These are phyloP conservation scores for Fusarium setosum DNA, from an alignment of 2,329 filamentous ascomycete species.

Conservation along the genomic window DNA sequence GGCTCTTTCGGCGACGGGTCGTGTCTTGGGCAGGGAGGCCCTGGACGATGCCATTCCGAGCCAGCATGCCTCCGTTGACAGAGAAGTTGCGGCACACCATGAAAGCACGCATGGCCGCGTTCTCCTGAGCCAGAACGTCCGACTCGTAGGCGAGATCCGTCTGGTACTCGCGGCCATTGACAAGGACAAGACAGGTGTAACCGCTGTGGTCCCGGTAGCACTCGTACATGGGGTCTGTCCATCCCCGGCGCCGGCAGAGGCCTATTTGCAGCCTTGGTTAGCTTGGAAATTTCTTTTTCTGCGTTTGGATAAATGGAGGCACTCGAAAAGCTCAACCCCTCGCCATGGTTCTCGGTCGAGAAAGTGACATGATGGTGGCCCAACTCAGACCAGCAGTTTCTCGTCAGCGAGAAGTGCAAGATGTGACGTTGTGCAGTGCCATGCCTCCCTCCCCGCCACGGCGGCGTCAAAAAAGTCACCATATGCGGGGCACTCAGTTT, in stretches of 20 bases:
- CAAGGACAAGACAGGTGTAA: constrained; percentile 89
- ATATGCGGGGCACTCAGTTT: constrained; percentile 22
- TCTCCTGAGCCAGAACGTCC: constrained; percentile 87
- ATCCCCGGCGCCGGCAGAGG: constrained; percentile 93
- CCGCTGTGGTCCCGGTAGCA: constrained; percentile 79
- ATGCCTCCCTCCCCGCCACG: background rate
- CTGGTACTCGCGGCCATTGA: constrained; percentile 97
- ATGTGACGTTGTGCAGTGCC: background rate
- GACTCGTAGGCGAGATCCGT: constrained; percentile 88
- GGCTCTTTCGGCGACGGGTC: constrained; percentile 63
- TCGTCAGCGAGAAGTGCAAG: constrained; percentile 4
- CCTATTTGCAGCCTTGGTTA: constrained; percentile 66
- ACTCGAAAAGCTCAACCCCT: background rate
- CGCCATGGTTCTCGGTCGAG: background rate
- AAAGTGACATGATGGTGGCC: background rate
- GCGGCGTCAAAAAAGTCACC: constrained; percentile 7
- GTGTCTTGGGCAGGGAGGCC: constrained; percentile 68
- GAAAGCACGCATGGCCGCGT: constrained; percentile 94
- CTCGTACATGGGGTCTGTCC: constrained; percentile 91
- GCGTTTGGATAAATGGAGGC: background rate
- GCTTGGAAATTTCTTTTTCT: constrained; percentile 33
- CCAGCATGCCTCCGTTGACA: constrained; percentile 92
- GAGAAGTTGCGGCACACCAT: constrained; percentile 99
- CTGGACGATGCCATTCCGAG: constrained; percentile 75
- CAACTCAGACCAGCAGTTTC: background rate